Evolutionary conservation across 768 basidiomycete genomes (phyloP).

Genomic region (Russula sp.): DNA sequence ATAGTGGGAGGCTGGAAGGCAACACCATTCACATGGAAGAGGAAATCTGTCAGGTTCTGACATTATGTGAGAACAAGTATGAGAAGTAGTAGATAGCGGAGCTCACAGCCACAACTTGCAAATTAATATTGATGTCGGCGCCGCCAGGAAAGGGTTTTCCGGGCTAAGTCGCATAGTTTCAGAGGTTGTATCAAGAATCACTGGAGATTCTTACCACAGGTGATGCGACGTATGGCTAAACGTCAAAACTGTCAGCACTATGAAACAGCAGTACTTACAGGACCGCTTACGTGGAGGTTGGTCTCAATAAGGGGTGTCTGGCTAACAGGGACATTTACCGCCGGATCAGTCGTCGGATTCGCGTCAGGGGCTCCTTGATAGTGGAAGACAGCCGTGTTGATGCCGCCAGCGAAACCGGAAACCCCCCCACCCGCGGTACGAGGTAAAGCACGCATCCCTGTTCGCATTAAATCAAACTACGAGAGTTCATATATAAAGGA

Average conservation of each 20-base stretch:
- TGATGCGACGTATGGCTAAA: not conserved
- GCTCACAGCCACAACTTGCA: slow-evolving; percentile 20
- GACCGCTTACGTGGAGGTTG: slow-evolving; percentile 9
- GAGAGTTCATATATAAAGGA: not conserved
- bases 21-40: slow-evolving; percentile 34
- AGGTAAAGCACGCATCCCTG: slow-evolving; percentile 20
- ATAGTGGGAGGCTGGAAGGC: slow-evolving; percentile 31
- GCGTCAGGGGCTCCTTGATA: slow-evolving; percentile 17
- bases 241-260: not conserved
- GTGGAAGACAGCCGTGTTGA: slow-evolving; percentile 18
- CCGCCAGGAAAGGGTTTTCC: slow-evolving; percentile 12
- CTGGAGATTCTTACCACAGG: not conserved
- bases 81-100: slow-evolving; percentile 11
- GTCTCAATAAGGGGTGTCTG: slow-evolving; percentile 12
- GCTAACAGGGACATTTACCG: slow-evolving; percentile 6
- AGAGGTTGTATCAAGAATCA: not conserved
- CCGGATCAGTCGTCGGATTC: slow-evolving; percentile 9
- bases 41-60: not conserved
- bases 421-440: not conserved
- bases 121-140: slow-evolving; percentile 17
- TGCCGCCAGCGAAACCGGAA: not conserved
- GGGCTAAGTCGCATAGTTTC: slow-evolving; percentile 1
- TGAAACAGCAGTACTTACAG: too few relatives aligned
- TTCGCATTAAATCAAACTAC: slow-evolving; percentile 13
- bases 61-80: not conserved